These are phyloP conservation scores for Jimgerdemannia flammicorona DNA, from an alignment of 192 early-diverging fungal species.

Conservation along the genomic window DNA sequence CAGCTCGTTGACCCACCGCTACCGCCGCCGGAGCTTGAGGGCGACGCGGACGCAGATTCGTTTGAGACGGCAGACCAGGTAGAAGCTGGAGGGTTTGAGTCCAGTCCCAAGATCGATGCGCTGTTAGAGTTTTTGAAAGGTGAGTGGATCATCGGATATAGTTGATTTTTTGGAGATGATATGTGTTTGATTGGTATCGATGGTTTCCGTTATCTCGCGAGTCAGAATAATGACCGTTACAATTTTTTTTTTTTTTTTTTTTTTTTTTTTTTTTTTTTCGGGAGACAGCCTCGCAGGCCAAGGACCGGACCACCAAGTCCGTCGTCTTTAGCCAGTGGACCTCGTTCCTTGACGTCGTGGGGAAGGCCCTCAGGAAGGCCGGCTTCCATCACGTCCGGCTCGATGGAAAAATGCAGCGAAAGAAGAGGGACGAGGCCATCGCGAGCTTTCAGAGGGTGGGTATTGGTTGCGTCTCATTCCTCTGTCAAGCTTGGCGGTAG, in stretches of 20 bases:
- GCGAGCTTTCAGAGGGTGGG: no score
- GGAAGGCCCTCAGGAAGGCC: constrained; percentile 44
- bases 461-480: no score
- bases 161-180: no score
- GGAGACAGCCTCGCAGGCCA: neutral
- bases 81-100: neutral
- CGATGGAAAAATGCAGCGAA: constrained; percentile 58
- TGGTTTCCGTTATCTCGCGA: no score
- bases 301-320: constrained; percentile 52
- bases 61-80: neutral
- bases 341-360: constrained; percentile 71
- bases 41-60: neutral
- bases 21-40: neutral
- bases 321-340: constrained; percentile 97
- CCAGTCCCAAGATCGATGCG: constrained; percentile 37
- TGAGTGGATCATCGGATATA: neutral
- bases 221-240: neutral
- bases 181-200: no score
- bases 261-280: neutral
- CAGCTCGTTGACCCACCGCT: neutral
- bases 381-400: constrained; percentile 62
- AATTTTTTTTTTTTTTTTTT: neutral
- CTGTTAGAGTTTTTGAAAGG: constrained; percentile 19
- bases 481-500: no score
- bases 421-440: constrained; percentile 24